Evolutionary conservation across 208 protist genomes (phyloP), one percentile per base, ranked within the genome.

Genomic region (Ichthyophonus hoferi): DNA sequence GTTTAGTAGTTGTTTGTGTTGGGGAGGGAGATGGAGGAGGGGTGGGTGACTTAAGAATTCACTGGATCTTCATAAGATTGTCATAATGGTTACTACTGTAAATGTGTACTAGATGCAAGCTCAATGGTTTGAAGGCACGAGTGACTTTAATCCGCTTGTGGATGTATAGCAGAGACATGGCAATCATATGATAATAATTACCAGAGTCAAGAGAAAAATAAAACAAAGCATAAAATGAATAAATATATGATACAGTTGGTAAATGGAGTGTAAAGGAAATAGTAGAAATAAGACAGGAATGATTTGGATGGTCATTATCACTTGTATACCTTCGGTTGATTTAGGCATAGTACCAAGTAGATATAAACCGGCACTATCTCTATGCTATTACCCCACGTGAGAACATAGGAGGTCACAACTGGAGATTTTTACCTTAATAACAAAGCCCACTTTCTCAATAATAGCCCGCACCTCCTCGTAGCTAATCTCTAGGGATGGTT

Each of bases 401-500:
- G 31, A 14, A 31, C 14, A 31, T 31, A 76, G 14, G 14, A 0
- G 31, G 24, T 76, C 14, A 31, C 14, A n/a, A 76, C 31, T 33
- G 24, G 31, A 76, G 7, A 31, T 81, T 0, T 33, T 33, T 58
- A 85, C 81, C 81, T 85, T 17, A n/a, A 85, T 85, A 7, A 58
- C 81, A 85, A 85, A 85, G 14, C 81, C 81, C 14, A 38, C 39
- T 24, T 17, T 0, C 24, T 41, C 24, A 17, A 85, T 85, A 12
- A 85, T 38, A 58, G 38, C 81, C 14, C 39, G 24, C 31, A 85
- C 40, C 33, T 85, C 81, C 39, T 85, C 35, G 40, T 85, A 85
- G 38, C 81, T 85, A 12, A 85, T 31, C 39, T 85, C 85, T 7
- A 88, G 24, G 17, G 85, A 88, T 24, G 39, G 17, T 50, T 86